Percentiles rank a stretch among this genome's conserved stretches.
Evolutionary conservation across 2,329 filamentous ascomycete species (phyloP).

Genomic region (Ustilaginoidea virens): DNA sequence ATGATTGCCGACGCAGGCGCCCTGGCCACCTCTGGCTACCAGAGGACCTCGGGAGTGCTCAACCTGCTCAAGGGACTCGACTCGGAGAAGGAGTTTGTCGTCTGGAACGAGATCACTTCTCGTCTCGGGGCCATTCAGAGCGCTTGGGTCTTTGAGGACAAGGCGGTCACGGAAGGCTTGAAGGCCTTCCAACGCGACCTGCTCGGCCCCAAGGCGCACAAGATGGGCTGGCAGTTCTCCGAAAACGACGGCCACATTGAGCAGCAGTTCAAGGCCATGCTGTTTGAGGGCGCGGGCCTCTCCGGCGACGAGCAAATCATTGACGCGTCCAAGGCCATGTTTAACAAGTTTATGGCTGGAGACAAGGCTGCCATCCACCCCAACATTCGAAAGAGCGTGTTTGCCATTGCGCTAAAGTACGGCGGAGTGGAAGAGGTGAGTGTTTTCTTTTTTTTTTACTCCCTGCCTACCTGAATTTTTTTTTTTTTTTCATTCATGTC

Average conservation of each 20-base stretch:
- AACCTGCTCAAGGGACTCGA: slow-evolving; percentile 75
- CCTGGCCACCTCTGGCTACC: slow-evolving; percentile 77
- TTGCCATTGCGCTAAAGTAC: slow-evolving; percentile 68
- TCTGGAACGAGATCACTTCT: slow-evolving; percentile 84
- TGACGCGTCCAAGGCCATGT: slow-evolving; percentile 77
- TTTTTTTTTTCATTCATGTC: no score
- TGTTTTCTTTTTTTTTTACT: not conserved
- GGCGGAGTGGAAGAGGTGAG: slow-evolving; percentile 68
- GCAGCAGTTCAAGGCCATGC: slow-evolving; percentile 85
- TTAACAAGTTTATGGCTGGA: slow-evolving; percentile 65
- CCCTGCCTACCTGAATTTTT: no score
- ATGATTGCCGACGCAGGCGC: slow-evolving; percentile 92
- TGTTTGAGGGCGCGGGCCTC: slow-evolving; percentile 73
- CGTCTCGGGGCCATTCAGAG: slow-evolving; percentile 64
- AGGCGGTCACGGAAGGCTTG: slow-evolving; percentile 55
- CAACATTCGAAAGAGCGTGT: slow-evolving; percentile 78
- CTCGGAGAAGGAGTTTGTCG: slow-evolving; percentile 74
- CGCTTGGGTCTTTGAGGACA: slow-evolving; percentile 70
- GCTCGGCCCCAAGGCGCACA: slow-evolving; percentile 64
- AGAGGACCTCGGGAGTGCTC: slow-evolving; percentile 80
- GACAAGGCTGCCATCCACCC: slow-evolving; percentile 76
- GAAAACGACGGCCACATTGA: slow-evolving; percentile 76
- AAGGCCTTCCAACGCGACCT: slow-evolving; percentile 73
- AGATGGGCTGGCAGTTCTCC: slow-evolving; percentile 77
- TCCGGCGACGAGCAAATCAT: slow-evolving; percentile 67